Base-by-base conservation (phyloP, 768 basidiomycete genomes). In the Nevesoporus exiguus region DNA sequence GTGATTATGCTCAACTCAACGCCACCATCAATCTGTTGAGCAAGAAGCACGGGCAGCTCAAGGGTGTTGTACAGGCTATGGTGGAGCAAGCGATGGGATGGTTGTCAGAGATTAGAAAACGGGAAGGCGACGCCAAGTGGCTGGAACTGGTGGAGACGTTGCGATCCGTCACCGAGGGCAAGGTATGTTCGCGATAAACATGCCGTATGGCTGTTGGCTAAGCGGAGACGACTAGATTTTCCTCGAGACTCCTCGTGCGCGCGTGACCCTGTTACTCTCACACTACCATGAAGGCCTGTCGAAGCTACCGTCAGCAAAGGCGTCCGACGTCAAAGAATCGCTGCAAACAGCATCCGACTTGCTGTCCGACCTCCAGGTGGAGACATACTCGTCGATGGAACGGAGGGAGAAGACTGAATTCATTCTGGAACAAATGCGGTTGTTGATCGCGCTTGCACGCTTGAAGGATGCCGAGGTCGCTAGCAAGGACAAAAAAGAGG, bases 381-480 rank as follows among this genome's bases (percentile, higher is more conserved):
- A 99, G 73, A 98, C 97, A 2, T 99, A 98, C 69, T 98, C 95
- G 14, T 93, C 92, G 7, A 98, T 99, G 97, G 93, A 98, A 59
- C 85, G 94, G 55, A 76, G 90, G 66, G 97, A 99, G 72, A 99
- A 99, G 79, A 97, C 93, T 5, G 93, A 98, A 69, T 98, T 99
- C 65, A 90, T 99, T 61, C 74, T 98, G 41, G 96, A 98, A 71
- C 97, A 98, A 72, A 98, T 99, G 93, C 80, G 97, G 54, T 70
- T 98, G 47, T 76, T 95, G 64, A 83, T 90, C 47, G 77, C 82
- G 39, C 82, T 93, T 33, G 91, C 91, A 25, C 78, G 82, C 49
- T 71, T 82, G 61, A 93, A 91, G 73, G 91, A 93, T 60, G 73
- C 74, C 15, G 86, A 88, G 55, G 74, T 77, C 15, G 67, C 70